Percentiles rank a stretch among this genome's conserved stretches.
These are phyloP conservation scores for Solanum boliviense DNA, from an alignment of 257 asterid genomes.

Conservation along the genomic window DNA sequence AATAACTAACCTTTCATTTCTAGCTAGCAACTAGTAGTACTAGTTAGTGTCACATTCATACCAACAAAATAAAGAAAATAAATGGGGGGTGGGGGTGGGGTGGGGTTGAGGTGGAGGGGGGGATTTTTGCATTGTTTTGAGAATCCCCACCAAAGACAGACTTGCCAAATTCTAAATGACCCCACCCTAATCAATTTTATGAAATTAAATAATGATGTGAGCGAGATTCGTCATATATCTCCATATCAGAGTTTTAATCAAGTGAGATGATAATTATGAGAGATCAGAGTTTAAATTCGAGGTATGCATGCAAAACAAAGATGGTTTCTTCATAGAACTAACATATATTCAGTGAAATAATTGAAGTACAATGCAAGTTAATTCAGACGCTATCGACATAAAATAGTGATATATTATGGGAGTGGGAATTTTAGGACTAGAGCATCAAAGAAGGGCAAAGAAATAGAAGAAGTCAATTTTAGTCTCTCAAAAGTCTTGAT, in stretches of 20 bases:
- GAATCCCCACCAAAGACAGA: neutral
- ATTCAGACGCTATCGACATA: neutral
- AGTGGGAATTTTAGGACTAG: neutral
- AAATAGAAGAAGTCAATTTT: neutral
- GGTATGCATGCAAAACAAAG: too few species aligned
- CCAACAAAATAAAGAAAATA: neutral
- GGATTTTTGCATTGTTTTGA: neutral
- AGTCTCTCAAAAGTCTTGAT: slow-evolving; percentile 8
- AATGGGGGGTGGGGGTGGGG: neutral
- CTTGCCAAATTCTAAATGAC: neutral
- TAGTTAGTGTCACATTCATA: neutral
- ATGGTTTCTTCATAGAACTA: neutral
- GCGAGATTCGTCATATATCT: too few species aligned
- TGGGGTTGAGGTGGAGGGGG: neutral
- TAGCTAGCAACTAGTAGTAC: neutral
- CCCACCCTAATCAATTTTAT: neutral
- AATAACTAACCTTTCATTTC: neutral
- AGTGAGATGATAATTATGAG: neutral
- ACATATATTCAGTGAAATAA: neutral
- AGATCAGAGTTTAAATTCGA: neutral
- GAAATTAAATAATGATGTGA: neutral
- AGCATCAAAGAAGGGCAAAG: neutral
- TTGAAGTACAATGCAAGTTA: neutral
- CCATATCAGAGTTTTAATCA: neutral
- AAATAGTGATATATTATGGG: neutral